Evolutionary conservation across 306 rosid species (phyloP).

Genomic region (Gynostemma pentaphyllum): DNA sequence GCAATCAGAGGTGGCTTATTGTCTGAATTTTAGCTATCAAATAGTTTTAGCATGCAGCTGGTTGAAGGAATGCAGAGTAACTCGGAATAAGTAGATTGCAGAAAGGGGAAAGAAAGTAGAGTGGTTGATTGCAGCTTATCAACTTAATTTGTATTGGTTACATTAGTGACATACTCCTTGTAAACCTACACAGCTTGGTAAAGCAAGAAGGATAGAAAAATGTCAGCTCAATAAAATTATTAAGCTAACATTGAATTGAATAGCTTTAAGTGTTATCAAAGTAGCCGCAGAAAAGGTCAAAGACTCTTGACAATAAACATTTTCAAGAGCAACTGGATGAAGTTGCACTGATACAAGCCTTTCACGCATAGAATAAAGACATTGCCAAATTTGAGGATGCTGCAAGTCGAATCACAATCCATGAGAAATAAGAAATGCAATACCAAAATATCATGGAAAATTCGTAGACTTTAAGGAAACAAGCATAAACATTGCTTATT

Average conservation of each 20-base stretch:
- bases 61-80: background rate
- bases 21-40: background rate
- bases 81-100: background rate
- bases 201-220: background rate
- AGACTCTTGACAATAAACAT: slow-evolving; percentile 3
- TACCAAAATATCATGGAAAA: background rate
- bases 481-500: background rate
- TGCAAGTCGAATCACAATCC: background rate
- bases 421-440: background rate
- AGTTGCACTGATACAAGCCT: background rate
- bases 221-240: background rate
- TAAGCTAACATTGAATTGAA: background rate
- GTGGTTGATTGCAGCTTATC: background rate
- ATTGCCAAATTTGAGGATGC: background rate
- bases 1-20: background rate
- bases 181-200: background rate
- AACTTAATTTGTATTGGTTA: background rate
- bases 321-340: background rate
- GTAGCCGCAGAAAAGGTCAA: background rate
- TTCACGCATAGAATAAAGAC: background rate
- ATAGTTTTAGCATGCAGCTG: background rate
- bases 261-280: background rate
- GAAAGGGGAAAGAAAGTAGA: background rate
- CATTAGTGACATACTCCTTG: background rate
- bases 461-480: background rate